These are phyloP conservation scores for Cutaneotrichosporon mucoides DNA, from an alignment of 1,284 basidiomycete species.

Conservation along the genomic window DNA sequence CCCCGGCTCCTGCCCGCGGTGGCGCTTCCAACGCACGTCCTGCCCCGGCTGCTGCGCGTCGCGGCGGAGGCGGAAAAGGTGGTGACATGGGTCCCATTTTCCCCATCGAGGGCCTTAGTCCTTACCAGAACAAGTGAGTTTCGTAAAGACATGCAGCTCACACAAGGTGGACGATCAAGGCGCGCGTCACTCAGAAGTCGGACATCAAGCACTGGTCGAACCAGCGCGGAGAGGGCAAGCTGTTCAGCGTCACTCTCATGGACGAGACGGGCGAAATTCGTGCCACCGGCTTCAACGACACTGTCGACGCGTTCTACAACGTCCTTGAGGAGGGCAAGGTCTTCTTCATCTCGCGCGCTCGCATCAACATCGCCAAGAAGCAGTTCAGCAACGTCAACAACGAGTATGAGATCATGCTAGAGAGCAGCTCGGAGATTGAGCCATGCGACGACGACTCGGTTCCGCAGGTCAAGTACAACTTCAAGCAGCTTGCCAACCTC, in stretches of 20 bases:
- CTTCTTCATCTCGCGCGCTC: slow-evolving; percentile 84
- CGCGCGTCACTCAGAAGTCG: slow-evolving; percentile 82
- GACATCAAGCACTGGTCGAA: slow-evolving; percentile 91
- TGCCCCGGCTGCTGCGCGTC: slow-evolving; percentile 21
- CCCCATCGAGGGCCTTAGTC: slow-evolving; percentile 92
- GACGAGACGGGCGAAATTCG: slow-evolving; percentile 93
- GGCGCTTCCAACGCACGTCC: slow-evolving; percentile 29
- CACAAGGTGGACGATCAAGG: slow-evolving; percentile 85
- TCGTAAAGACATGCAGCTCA: too few relatives aligned
- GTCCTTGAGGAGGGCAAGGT: slow-evolving; percentile 87
- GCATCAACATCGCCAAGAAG: slow-evolving; percentile 94
- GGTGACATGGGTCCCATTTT: slow-evolving; percentile 56
- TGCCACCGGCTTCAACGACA: slow-evolving; percentile 86
- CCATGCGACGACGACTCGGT: slow-evolving; percentile 70
- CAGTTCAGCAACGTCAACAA: slow-evolving; percentile 89
- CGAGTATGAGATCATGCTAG: slow-evolving; percentile 92
- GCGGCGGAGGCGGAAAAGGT: slow-evolving; percentile 18
- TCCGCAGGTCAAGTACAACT: slow-evolving; percentile 78
- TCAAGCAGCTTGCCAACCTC: slow-evolving; percentile 65
- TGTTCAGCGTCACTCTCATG: slow-evolving; percentile 90
- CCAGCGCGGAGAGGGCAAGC: slow-evolving; percentile 85
- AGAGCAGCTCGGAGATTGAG: slow-evolving; percentile 74
- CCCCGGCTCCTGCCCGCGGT: slow-evolving; percentile 21
- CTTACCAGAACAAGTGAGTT: slow-evolving; percentile 84
- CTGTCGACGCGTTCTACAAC: slow-evolving; percentile 78